These are phyloP conservation scores for Dendrobium nobile DNA, from an alignment of 106 monocot species.

Conservation along the genomic window DNA sequence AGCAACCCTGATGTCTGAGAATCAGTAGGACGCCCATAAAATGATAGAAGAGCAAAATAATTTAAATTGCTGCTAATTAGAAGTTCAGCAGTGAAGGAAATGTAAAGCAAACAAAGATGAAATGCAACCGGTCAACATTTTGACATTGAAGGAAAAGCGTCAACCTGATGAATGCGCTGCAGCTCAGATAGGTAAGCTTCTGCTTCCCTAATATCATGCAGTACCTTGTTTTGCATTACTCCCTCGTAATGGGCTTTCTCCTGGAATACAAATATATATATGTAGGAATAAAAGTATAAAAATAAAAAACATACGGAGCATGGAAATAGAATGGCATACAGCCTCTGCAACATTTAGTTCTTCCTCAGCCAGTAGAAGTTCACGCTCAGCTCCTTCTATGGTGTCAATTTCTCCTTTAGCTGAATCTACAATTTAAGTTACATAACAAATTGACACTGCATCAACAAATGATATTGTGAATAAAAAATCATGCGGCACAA, in stretches of 20 bases:
- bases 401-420: slow-evolving; percentile 67
- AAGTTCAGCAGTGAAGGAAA: neutral
- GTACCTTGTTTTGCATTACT: slow-evolving; percentile 85
- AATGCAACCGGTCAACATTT: neutral
- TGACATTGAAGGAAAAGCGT: neutral
- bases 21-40: no score
- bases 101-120: neutral
- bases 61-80: neutral
- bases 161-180: slow-evolving; percentile 60
- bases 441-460: neutral
- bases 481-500: neutral
- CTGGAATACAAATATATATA: slow-evolving; percentile 23
- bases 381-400: slow-evolving; percentile 58
- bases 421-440: slow-evolving; percentile 43
- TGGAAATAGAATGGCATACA: slow-evolving; percentile 22
- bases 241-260: slow-evolving; percentile 74
- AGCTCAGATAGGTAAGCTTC: slow-evolving; percentile 51
- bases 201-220: slow-evolving; percentile 69
- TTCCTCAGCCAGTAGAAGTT: slow-evolving; percentile 60
- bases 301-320: neutral
- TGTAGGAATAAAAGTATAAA: neutral
- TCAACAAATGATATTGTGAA: neutral
- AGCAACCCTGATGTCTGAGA: neutral
- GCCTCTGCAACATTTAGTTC: slow-evolving; percentile 48
- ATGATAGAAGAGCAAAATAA: no score